These are phyloP conservation scores for Rutstroemia sp. DNA, from an alignment of 2,329 filamentous ascomycete species.

Conservation along the genomic window DNA sequence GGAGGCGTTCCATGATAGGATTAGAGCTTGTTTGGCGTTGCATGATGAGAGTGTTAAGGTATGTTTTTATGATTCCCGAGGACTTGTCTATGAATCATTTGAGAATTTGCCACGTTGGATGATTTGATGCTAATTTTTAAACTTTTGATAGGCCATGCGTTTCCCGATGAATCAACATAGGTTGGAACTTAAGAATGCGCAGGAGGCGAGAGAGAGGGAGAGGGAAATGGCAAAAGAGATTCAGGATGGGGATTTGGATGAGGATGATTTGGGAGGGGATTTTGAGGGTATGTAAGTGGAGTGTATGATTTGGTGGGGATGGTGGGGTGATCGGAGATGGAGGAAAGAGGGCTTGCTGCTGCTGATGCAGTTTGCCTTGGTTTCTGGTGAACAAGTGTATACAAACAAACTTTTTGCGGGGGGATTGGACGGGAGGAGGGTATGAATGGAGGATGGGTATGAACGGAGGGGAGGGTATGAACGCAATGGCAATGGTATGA, in stretches of 20 bases:
- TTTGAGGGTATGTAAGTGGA: conserved; percentile 87
- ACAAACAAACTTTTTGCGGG: too few species aligned
- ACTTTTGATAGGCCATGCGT: conserved; percentile 95
- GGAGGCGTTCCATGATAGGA: conserved; percentile 96
- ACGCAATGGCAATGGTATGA: too few species aligned
- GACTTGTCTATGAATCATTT: too few species aligned
- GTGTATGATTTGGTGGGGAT: not conserved
- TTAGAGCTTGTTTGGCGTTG: conserved; percentile 80
- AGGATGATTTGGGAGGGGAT: conserved; percentile 90
- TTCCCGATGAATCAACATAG: conserved; percentile 99
- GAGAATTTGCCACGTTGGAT: too few species aligned
- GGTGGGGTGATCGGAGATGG: not conserved
- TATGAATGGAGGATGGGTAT: too few species aligned
- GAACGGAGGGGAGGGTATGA: too few species aligned
- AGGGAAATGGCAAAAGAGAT: conserved; percentile 98
- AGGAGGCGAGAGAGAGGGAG: conserved; percentile 95
- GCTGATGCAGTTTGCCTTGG: not conserved
- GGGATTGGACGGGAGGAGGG: too few species aligned
- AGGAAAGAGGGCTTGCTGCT: not conserved
- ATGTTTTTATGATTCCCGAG: conserved; percentile 29
- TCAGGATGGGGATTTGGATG: conserved; percentile 92
- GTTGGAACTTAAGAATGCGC: conserved; percentile 93
- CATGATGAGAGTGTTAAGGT: conserved; percentile 99
- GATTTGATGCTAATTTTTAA: not conserved
- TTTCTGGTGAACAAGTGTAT: too few species aligned